A percentile compares a stretch with the other conserved stretches of the same genome.
Conservation (phyloP, 176 grass and related monocot genomes). For the Aechmea fasciata region DNA sequence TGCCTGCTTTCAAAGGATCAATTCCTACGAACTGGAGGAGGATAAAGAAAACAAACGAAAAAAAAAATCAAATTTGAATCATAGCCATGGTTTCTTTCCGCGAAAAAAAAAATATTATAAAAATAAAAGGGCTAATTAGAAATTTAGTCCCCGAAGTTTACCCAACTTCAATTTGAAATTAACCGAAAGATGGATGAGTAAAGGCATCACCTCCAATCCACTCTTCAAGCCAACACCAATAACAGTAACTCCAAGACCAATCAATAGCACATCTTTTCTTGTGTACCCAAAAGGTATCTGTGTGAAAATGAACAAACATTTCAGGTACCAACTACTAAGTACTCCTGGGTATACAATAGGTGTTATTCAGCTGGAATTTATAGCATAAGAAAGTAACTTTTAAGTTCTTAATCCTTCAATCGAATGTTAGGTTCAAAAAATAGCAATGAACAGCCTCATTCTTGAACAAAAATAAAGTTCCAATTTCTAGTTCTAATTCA, state of each 20-base stretch:
- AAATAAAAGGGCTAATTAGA: too few species aligned
- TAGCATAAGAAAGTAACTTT: background rate
- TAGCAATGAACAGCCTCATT: background rate
- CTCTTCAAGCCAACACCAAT: conserved; percentile 61
- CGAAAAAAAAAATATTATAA: background rate
- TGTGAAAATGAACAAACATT: background rate
- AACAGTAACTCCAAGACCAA: conserved; percentile 64
- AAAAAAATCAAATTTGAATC: background rate
- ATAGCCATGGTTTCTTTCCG: background rate
- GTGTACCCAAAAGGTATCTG: conserved; percentile 82
- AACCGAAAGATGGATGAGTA: background rate
- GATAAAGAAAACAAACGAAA: background rate
- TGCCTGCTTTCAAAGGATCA: conserved; percentile 86
- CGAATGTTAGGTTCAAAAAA: background rate
- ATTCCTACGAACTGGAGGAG: conserved; percentile 52
- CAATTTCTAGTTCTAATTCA: too few species aligned
- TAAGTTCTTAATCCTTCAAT: background rate
- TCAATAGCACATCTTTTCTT: conserved; percentile 91
- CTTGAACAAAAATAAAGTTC: background rate
- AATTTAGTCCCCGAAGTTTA: too few species aligned
- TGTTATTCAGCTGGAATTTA: background rate
- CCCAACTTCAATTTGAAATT: too few species aligned
- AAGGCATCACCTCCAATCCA: conserved; percentile 62
- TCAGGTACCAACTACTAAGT: background rate
- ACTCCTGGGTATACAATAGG: background rate